Evolutionary conservation across 177 flowering plant genomes (phyloP).

Genomic region (Vitis hybrid): DNA sequence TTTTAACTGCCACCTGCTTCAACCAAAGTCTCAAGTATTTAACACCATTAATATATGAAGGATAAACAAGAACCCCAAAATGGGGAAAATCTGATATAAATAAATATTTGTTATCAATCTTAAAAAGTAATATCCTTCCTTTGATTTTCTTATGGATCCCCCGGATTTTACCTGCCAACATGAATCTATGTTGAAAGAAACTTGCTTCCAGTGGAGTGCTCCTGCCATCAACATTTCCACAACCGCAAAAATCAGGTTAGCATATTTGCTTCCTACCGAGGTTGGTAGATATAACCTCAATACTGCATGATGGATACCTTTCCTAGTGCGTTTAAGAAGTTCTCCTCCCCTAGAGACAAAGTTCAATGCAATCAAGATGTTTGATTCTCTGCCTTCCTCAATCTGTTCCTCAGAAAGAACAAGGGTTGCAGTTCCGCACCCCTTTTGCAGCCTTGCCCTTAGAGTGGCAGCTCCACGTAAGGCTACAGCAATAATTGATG

Average conservation of each 20-base stretch:
- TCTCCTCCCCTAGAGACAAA: slow-evolving; percentile 65
- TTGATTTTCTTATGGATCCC: not conserved
- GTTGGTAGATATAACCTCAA: not conserved
- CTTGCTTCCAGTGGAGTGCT: slow-evolving; percentile 83
- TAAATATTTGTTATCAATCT: too few relatives aligned
- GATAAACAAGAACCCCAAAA: not conserved
- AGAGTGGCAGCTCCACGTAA: slow-evolving; percentile 74
- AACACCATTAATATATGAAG: not conserved
- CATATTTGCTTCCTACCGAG: not conserved
- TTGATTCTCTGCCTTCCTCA: slow-evolving; percentile 38
- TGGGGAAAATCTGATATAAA: too few relatives aligned
- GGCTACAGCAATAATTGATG: slow-evolving; percentile 36
- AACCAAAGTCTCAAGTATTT: not conserved
- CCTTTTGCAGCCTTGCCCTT: slow-evolving; percentile 62
- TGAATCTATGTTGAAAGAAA: slow-evolving; percentile 69
- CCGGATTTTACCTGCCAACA: slow-evolving; percentile 54
- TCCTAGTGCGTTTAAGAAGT: slow-evolving; percentile 83
- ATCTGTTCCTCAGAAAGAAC: slow-evolving; percentile 33
- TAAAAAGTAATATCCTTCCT: too few relatives aligned
- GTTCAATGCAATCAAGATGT: slow-evolving; percentile 36
- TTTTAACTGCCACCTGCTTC: slow-evolving; percentile 74
- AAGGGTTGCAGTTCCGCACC: slow-evolving; percentile 29
- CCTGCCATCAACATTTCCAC: slow-evolving; percentile 33
- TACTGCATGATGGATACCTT: slow-evolving; percentile 46
- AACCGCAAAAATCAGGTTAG: not conserved